Conservation (phyloP, 768 basidiomycete genomes). For the Tulasnella sp. region DNA sequence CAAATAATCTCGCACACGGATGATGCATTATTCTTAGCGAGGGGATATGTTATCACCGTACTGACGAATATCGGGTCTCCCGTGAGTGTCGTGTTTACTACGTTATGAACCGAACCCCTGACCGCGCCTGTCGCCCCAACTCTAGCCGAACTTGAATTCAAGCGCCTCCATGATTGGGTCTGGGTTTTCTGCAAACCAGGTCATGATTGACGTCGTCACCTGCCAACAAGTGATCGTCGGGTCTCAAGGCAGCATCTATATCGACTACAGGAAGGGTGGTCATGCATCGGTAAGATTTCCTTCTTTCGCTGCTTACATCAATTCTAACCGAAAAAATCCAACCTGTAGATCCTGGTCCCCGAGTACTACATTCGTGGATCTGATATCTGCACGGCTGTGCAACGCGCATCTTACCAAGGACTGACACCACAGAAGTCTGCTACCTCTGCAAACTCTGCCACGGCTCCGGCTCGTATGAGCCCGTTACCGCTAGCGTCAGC, state of each 20-base stretch:
- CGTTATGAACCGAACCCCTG: background rate
- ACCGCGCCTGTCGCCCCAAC: constrained; percentile 38
- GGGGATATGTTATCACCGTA: constrained; percentile 53
- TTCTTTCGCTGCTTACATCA: background rate
- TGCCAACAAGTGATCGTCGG: constrained; percentile 65
- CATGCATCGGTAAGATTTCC: constrained; percentile 31
- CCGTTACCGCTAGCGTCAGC: background rate
- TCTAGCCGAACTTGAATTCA: constrained; percentile 7
- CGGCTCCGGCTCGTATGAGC: background rate
- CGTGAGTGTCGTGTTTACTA: constrained; percentile 35
- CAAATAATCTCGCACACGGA: constrained; percentile 45
- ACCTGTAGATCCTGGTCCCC: constrained; percentile 9
- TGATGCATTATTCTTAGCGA: constrained; percentile 54
- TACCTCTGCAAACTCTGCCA: background rate
- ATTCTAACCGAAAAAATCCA: background rate
- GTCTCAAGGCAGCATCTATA: constrained; percentile 51
- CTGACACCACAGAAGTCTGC: background rate
- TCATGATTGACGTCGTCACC: constrained; percentile 48
- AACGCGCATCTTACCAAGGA: constrained; percentile 3
- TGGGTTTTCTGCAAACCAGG: constrained; percentile 48
- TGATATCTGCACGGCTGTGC: background rate
- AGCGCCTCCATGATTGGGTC: constrained; percentile 43
- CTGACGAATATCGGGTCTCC: constrained; percentile 69
- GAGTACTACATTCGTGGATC: constrained; percentile 17
- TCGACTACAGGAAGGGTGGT: constrained; percentile 59